Evolutionary conservation across 2,329 filamentous ascomycete species (phyloP), one percentile per base, ranked within the genome.

Genomic region (Microdochium bolleyi): DNA sequence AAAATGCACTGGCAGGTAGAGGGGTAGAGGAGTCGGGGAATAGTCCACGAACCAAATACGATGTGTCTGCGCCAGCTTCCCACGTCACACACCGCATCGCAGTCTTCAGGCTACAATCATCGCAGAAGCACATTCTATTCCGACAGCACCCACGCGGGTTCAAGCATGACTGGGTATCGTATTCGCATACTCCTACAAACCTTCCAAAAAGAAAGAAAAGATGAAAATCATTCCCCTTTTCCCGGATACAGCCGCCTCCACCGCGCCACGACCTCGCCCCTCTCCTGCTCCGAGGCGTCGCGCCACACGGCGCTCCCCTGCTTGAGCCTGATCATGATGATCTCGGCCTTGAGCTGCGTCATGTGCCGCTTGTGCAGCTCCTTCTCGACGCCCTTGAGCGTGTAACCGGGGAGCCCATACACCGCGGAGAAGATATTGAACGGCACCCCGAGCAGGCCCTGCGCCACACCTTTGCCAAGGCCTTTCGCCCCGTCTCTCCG

Each of bases 391-490:
- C 79, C 79, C 54, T 82, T 82, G 34, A 80, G 65, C 0, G 73
- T 67, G 54, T 79, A 82, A 1, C 76, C 77, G 1, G 73, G 60
- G 0, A 77, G 67, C 0, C 77, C 77, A 16, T 79, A 62, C 1
- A 76, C 57, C 24, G 77, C 77, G 44, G 52, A 75, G 65, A 51
- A 77, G 59, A 60, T 68, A 64, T 63, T 79, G 70, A 37, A 79
- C 56, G 53, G 73, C 60, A 57, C 76, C 59, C 48, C 78, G 64
- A 49, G 67, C 65, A 27, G 76, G 50, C 32, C 78, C 65, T 62
- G 72, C 70, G 49, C 72, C 62, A 79, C 57, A 0, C 84, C 84
- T 62, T 84, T 87, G 10, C 84, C 59, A 4, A 86, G 72, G 1
- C 87, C 87, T 8, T 73, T 74, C 1, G 72, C 67, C 7, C 41